phyloP scores from a whole-genome alignment of 352 stramenopile species.

The Labyrinthula sp. region DNA sequence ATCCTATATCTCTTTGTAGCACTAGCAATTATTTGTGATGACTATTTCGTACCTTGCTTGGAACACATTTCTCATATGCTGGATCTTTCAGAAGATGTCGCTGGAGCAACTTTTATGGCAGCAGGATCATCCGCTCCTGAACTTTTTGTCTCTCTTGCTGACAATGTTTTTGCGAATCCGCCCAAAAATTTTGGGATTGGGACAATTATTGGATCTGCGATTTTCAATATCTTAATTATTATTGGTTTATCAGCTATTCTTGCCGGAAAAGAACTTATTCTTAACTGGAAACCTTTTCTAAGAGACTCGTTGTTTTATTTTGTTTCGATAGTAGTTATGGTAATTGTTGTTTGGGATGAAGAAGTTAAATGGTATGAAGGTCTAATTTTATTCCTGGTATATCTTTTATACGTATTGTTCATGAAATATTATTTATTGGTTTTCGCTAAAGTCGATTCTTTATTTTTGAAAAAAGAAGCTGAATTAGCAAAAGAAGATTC shows the following conservation, averaged over 20 bases:
- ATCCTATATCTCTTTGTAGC: conserved; percentile 54
- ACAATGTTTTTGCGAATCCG: conserved; percentile 43
- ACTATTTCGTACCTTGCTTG: conserved; percentile 56
- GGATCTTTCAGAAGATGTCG: conserved; percentile 37
- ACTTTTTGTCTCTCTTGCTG: conserved; percentile 48
- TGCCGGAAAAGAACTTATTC: conserved; percentile 32
- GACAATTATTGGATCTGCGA: conserved; percentile 54
- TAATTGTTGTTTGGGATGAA: conserved; percentile 37
- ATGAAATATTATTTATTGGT: conserved; percentile 24
- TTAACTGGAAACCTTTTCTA: conserved; percentile 52
- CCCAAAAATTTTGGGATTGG: conserved; percentile 50
- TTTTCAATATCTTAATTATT: conserved; percentile 63
- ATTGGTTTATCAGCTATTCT: conserved; percentile 48
- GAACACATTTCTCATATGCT: conserved; percentile 38
- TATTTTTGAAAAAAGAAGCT: too few species aligned
- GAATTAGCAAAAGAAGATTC: too few species aligned
- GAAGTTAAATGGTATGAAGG: conserved; percentile 25
- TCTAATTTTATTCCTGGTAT: conserved; percentile 15
- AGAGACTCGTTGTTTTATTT: conserved; percentile 46
- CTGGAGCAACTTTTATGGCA: conserved; percentile 53
- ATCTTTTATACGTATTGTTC: conserved; percentile 18
- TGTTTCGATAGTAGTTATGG: conserved; percentile 39
- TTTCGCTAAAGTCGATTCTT: too few species aligned
- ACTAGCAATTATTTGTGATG: conserved; percentile 59
- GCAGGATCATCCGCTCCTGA: conserved; percentile 49